These are phyloP conservation scores for Fraxinus xanthoxyloides DNA, from an alignment of 305 asterid genomes.

Conservation along the genomic window DNA sequence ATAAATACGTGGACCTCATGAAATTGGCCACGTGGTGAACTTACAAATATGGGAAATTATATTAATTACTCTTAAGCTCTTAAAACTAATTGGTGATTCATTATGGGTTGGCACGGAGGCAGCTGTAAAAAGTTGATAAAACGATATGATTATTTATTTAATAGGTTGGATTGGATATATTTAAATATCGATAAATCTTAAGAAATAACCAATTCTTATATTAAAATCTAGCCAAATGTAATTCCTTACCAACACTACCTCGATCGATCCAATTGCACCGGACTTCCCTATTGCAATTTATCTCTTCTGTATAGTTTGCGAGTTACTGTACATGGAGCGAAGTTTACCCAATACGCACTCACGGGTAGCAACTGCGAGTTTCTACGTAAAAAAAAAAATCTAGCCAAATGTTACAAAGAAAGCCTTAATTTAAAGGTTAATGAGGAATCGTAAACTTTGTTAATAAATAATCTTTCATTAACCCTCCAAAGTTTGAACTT, in stretches of 20 bases:
- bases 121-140: neutral
- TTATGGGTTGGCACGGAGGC: neutral
- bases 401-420: neutral
- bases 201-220: neutral
- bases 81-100: neutral
- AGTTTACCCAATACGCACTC: too few relatives aligned
- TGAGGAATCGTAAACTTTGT: neutral
- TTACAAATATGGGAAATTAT: neutral
- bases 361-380: too few relatives aligned
- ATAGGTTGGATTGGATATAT: too few relatives aligned
- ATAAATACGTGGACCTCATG: conserved; percentile 1
- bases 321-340: too few relatives aligned
- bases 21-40: conserved; percentile 17
- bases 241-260: too few relatives aligned
- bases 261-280: too few relatives aligned
- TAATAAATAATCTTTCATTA: neutral
- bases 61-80: neutral
- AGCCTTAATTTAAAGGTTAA: neutral
- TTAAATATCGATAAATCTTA: too few relatives aligned
- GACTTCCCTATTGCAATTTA: too few relatives aligned
- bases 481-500: neutral
- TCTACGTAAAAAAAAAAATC: neutral
- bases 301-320: too few relatives aligned
- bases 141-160: neutral
- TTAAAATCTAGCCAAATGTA: neutral